These are phyloP conservation scores for Aspergillus cavernicola DNA, from an alignment of 495 filamentous ascomycete genomes.

Conservation along the genomic window DNA sequence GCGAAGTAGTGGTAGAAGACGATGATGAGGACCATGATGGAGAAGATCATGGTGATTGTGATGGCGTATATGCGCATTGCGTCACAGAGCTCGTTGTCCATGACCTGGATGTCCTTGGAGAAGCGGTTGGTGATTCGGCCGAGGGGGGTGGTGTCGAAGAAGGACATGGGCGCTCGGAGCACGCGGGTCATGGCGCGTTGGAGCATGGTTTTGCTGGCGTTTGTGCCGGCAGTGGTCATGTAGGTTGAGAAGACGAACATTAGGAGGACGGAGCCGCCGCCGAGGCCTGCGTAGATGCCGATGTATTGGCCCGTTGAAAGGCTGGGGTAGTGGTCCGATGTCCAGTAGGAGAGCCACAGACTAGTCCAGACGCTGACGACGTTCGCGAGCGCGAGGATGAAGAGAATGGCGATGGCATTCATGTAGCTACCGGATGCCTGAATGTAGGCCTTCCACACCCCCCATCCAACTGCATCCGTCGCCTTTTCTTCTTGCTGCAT, in stretches of 20 bases:
- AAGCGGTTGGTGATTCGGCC: constrained; percentile 98
- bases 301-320: constrained; percentile 68
- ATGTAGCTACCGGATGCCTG: constrained; percentile 72
- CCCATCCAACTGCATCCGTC: constrained; percentile 76
- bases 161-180: constrained; percentile 88
- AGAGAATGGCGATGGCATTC: constrained; percentile 60
- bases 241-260: constrained; percentile 77
- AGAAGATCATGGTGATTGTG: constrained; percentile 71
- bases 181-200: constrained; percentile 75
- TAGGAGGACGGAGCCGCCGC: constrained; percentile 65
- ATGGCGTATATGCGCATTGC: constrained; percentile 91
- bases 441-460: constrained; percentile 77
- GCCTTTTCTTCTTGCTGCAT: constrained; percentile 93
- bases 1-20: constrained; percentile 92
- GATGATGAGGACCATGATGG: constrained; percentile 84
- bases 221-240: constrained; percentile 60
- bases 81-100: constrained; percentile 92
- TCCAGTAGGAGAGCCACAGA: constrained; percentile 94
- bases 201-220: constrained; percentile 76
- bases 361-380: constrained; percentile 81
- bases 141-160: constrained; percentile 95
- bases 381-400: constrained; percentile 66
- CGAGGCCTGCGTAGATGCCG: constrained; percentile 79
- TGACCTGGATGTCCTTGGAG: constrained; percentile 88
- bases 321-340: constrained; percentile 58